Conservation (phyloP, 768 basidiomycete species). For the Boletus bicolor region DNA sequence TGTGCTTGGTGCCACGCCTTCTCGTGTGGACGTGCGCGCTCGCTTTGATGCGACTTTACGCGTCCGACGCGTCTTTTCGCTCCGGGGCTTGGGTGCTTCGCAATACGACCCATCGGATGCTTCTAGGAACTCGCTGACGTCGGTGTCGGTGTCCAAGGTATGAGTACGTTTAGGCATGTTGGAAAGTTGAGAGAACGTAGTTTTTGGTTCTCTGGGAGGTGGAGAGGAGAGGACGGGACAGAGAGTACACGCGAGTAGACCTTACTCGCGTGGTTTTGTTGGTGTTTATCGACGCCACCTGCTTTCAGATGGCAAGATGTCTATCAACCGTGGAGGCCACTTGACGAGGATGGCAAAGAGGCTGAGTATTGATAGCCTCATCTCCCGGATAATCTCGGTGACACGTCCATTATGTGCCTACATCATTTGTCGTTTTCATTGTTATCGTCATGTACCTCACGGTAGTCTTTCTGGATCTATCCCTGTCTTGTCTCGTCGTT, state of each 20-base stretch:
- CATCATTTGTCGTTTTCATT: neutral
- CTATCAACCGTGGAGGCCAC: conserved; percentile 18
- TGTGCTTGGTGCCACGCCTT: neutral
- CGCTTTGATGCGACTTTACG: conserved; percentile 16
- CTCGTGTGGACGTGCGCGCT: neutral
- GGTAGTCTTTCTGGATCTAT: neutral
- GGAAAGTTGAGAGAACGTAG: neutral
- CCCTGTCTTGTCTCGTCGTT: neutral
- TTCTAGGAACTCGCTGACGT: conserved; percentile 8
- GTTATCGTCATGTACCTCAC: no score
- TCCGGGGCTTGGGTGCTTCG: conserved; percentile 7
- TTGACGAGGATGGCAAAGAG: conserved; percentile 19
- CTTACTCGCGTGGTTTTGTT: neutral
- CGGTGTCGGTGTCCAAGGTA: conserved; percentile 9
- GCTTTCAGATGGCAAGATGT: conserved; percentile 18
- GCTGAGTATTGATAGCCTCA: neutral
- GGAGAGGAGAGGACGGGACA: conserved; percentile 4
- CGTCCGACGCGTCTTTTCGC: conserved; percentile 17
- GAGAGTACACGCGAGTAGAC: conserved; percentile 10
- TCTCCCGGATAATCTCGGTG: neutral
- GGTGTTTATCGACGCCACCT: neutral
- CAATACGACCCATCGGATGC: conserved; percentile 25
- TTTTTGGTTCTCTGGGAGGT: neutral
- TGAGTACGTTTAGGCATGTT: conserved; percentile 30
- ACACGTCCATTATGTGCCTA: neutral